A percentile compares a stretch with the other conserved stretches of the same genome.
phyloP scores from a whole-genome alignment of 805 yeast genomes.

The Zygosaccharomyces pseudorouxii region DNA sequence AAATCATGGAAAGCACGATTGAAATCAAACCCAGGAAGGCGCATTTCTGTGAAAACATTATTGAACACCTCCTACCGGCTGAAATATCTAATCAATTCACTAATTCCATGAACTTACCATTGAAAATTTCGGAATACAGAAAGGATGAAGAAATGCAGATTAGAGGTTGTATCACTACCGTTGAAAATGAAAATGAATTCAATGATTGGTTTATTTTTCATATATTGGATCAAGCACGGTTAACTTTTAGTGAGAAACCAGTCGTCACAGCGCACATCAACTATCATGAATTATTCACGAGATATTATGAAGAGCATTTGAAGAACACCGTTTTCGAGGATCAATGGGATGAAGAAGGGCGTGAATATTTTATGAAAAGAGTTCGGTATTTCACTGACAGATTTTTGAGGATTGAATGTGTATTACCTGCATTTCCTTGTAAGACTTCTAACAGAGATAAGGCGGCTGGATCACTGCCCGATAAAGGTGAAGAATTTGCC shows the following conservation, averaged over 20 bases:
- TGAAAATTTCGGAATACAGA: slow-evolving; percentile 35
- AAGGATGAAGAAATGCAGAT: slow-evolving; percentile 31
- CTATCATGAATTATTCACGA: slow-evolving; percentile 35
- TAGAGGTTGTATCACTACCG: slow-evolving; percentile 38
- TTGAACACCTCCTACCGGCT: slow-evolving; percentile 20
- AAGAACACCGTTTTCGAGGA: slow-evolving; percentile 46
- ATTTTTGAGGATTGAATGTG: slow-evolving; percentile 47
- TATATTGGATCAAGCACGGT: slow-evolving; percentile 36
- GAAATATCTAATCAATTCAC: slow-evolving; percentile 21
- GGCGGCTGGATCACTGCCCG: slow-evolving; percentile 48
- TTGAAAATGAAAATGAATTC: slow-evolving; percentile 31
- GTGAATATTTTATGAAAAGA: slow-evolving; percentile 39
- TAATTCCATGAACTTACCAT: slow-evolving; percentile 15
- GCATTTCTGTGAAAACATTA: slow-evolving; percentile 11
- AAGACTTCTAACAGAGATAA: slow-evolving; percentile 54
- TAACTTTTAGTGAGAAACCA: slow-evolving; percentile 24
- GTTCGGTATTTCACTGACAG: slow-evolving; percentile 48
- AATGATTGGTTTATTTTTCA: slow-evolving; percentile 39
- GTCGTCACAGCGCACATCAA: slow-evolving; percentile 6
- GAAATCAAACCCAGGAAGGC: slow-evolving; percentile 9
- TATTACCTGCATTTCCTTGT: slow-evolving; percentile 62
- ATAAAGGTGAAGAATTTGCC: slow-evolving; percentile 48
- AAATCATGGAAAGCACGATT: slow-evolving; percentile 12
- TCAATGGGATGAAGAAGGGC: slow-evolving; percentile 47
- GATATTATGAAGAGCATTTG: slow-evolving; percentile 43